These are phyloP conservation scores for Erysimum cheiranthoides DNA, from an alignment of 345 rosid species.

Conservation along the genomic window DNA sequence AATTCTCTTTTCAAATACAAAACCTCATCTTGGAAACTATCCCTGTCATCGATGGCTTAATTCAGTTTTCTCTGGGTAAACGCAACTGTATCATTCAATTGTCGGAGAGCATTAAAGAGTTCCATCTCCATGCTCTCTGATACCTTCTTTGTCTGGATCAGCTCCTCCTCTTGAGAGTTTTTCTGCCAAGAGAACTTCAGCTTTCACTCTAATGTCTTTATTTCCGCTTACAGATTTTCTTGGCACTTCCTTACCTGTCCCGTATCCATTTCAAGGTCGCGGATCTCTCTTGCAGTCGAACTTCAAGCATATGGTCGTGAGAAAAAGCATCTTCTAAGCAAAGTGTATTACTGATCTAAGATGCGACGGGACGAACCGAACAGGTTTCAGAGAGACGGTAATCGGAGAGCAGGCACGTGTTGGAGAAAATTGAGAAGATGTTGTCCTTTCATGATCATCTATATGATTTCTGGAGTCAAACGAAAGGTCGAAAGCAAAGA, in stretches of 20 bases:
- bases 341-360: too few relatives aligned
- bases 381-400: too few relatives aligned
- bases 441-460: too few relatives aligned
- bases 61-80: slow-evolving; percentile 55
- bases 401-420: too few relatives aligned
- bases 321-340: slow-evolving; percentile 56
- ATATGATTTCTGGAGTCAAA: too few relatives aligned
- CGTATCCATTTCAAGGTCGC: slow-evolving; percentile 56
- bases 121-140: slow-evolving; percentile 76
- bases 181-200: slow-evolving; percentile 55
- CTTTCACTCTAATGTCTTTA: slow-evolving; percentile 57
- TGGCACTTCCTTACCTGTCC: slow-evolving; percentile 50
- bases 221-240: slow-evolving; percentile 53
- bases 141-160: slow-evolving; percentile 55
- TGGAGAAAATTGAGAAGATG: too few relatives aligned
- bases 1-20: slow-evolving; percentile 65
- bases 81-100: slow-evolving; percentile 65
- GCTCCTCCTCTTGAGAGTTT: slow-evolving; percentile 64
- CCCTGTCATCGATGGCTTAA: slow-evolving; percentile 63
- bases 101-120: slow-evolving; percentile 59
- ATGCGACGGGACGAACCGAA: too few relatives aligned
- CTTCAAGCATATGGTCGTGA: slow-evolving; percentile 59
- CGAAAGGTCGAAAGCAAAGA: too few relatives aligned
- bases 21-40: slow-evolving; percentile 61
- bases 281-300: slow-evolving; percentile 71